Conservation (phyloP, 2,329 filamentous ascomycete species). For the Colletotrichum sidae region DNA sequence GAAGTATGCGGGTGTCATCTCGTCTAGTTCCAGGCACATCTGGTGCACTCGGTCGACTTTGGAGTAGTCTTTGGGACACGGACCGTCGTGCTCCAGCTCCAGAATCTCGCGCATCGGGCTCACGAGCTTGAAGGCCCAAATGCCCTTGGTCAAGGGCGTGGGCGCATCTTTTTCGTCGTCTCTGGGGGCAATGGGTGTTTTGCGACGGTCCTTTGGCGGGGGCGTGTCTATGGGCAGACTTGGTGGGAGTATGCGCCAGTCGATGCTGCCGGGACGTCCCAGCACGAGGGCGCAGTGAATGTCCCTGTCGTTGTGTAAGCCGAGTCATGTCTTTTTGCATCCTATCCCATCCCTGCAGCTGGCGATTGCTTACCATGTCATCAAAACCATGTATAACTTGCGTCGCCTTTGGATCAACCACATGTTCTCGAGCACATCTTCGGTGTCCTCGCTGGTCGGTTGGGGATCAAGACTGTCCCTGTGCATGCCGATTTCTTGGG, state of each 20-base stretch:
- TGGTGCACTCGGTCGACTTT: slow-evolving; percentile 67
- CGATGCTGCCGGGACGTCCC: slow-evolving; percentile 67
- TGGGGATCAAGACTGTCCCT: slow-evolving; percentile 64
- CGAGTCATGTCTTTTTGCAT: slow-evolving; percentile 19
- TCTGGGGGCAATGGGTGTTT: slow-evolving; percentile 60
- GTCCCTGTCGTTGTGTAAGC: slow-evolving; percentile 56
- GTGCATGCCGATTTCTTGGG: slow-evolving; percentile 72
- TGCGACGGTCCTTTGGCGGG: slow-evolving; percentile 58
- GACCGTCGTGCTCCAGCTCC: slow-evolving; percentile 66
- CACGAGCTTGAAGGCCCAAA: slow-evolving; percentile 63
- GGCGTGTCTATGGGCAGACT: slow-evolving; percentile 66
- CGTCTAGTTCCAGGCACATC: slow-evolving; percentile 59
- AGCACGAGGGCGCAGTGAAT: slow-evolving; percentile 64
- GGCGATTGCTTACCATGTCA: slow-evolving; percentile 47
- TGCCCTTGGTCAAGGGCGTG: slow-evolving; percentile 64
- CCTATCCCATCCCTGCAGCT: slow-evolving; percentile 20
- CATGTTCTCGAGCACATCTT: slow-evolving; percentile 65
- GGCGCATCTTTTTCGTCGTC: slow-evolving; percentile 62
- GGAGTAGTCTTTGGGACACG: slow-evolving; percentile 64
- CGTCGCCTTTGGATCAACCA: slow-evolving; percentile 69
- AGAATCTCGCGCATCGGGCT: slow-evolving; percentile 64
- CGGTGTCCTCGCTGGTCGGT: slow-evolving; percentile 57
- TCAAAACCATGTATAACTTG: slow-evolving; percentile 65
- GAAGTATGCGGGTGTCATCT: slow-evolving; percentile 63
- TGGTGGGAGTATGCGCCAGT: slow-evolving; percentile 59